Base-by-base conservation (phyloP, 2,329 filamentous ascomycete genomes). In the Hymenoscyphus infarciens region DNA sequence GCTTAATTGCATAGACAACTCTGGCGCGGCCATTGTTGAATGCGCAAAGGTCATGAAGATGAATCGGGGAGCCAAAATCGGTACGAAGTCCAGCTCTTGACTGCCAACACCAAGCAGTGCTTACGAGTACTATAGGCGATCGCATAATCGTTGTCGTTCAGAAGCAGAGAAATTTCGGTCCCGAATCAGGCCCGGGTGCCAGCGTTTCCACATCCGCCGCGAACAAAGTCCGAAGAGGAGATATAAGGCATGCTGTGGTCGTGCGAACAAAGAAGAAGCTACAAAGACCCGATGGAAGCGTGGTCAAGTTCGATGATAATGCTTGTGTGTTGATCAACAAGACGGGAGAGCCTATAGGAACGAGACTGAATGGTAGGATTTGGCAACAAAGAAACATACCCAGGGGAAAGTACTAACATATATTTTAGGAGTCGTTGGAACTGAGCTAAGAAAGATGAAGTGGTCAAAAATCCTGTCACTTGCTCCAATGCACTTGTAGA, bases 1-100 rank as follows among this genome's bases (percentile, higher is more conserved):
- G 86, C 86, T 99, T 73, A 97, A 95, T 80, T 98, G 95, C 88
- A 98, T 99, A 86, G 95, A 99, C 88, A 99, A 75, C 83, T 98
- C 95, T 69, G 95, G 95, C 76, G 95, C 95, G 71, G 93, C 95
- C 72, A 83, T 99, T 70, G 95, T 98, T 79, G 95, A 99, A 81
- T 99, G 95, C 80, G 91, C 90, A 76, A 89, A 94, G 76, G 90
- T 98, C 67, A 82, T 99, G 73, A 91, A 91, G 74, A 95, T 94
- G 81, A 96, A 97, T 81, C 82, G 87, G 70, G 86, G 88, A 73
- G 95, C 94, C 64, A 89, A 88, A 74, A 93, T 99, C 74, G 95
- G 93, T 97, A 84, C 72, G 83, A 68, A 55, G 35, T 8, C 62
- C 56, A 61, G 22, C 29, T 42, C 33, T 38, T 59, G 39, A 38